These are phyloP conservation scores for Corchorus capsularis DNA, from an alignment of 345 rosid species.

Conservation along the genomic window DNA sequence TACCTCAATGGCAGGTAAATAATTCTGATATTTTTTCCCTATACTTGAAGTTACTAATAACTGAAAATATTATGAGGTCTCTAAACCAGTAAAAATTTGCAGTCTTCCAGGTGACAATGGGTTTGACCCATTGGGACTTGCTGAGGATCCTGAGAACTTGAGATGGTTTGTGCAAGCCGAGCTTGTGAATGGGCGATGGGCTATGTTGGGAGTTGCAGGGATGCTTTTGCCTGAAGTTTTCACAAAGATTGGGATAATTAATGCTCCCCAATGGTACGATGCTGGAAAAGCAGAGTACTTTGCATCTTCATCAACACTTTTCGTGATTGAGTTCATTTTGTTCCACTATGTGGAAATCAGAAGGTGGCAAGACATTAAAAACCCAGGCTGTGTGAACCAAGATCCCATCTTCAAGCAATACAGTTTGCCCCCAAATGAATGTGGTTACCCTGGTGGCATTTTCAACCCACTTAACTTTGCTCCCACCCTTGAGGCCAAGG, in stretches of 20 bases:
- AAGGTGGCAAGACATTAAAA: constrained; percentile 98
- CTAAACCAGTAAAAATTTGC: constrained; percentile 18
- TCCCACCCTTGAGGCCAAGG: constrained; percentile 86
- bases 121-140: constrained; percentile 86
- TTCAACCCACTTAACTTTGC: constrained; percentile 95
- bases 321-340: constrained; percentile 92
- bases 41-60: not conserved
- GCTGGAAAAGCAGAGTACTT: constrained; percentile 94
- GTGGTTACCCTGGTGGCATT: constrained; percentile 88
- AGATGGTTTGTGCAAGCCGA: constrained; percentile 89
- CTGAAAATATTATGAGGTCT: not conserved
- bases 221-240: constrained; percentile 94
- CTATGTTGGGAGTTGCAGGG: constrained; percentile 93
- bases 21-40: not conserved
- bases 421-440: constrained; percentile 85
- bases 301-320: constrained; percentile 88
- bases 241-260: constrained; percentile 77
- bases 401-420: constrained; percentile 97
- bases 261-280: constrained; percentile 81
- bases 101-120: constrained; percentile 98
- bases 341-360: constrained; percentile 97
- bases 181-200: constrained; percentile 93
- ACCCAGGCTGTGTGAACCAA: constrained; percentile 96
- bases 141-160: constrained; percentile 96
- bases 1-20: constrained; percentile 84